A percentile compares a stretch with the other conserved stretches of the same genome.
Evolutionary conservation across 73 alveolate species (phyloP).

Genomic region (Paramecium octaurelia): DNA sequence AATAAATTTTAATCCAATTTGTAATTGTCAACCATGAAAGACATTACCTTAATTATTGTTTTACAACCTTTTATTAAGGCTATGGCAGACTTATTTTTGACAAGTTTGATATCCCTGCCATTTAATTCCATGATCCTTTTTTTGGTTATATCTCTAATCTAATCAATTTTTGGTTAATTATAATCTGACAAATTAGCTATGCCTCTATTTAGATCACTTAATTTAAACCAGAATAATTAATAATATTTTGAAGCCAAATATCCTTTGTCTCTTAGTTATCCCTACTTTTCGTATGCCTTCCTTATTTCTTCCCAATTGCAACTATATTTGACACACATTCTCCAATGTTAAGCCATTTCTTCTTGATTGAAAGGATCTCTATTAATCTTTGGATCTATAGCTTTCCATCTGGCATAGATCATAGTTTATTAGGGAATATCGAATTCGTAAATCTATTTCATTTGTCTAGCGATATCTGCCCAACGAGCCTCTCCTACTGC

Average conservation of each 20-base stretch:
- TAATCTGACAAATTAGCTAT: background rate
- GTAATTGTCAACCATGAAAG: slow-evolving; percentile 19
- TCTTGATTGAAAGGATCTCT: slow-evolving; percentile 7
- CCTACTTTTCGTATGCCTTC: background rate
- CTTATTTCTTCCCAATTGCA: slow-evolving; percentile 39
- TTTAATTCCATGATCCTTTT: slow-evolving; percentile 13
- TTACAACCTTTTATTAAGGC: background rate
- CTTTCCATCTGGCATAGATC: slow-evolving; percentile 16
- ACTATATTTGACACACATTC: background rate
- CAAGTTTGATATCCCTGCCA: background rate
- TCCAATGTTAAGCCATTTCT: background rate
- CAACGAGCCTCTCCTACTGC: background rate
- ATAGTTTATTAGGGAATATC: background rate
- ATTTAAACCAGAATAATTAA: background rate
- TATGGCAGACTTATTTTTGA: background rate
- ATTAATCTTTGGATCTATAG: background rate
- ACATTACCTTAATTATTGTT: background rate
- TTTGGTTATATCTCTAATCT: slow-evolving; percentile 19
- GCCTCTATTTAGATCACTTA: slow-evolving; percentile 1
- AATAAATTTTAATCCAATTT: background rate
- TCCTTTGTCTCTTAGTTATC: slow-evolving; percentile 24
- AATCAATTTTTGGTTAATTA: background rate
- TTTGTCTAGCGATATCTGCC: slow-evolving; percentile 16
- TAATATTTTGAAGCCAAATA: background rate
- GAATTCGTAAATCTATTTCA: background rate